Evolutionary conservation across 345 rosid species (phyloP).

Genomic region (Microcos paniculata): DNA sequence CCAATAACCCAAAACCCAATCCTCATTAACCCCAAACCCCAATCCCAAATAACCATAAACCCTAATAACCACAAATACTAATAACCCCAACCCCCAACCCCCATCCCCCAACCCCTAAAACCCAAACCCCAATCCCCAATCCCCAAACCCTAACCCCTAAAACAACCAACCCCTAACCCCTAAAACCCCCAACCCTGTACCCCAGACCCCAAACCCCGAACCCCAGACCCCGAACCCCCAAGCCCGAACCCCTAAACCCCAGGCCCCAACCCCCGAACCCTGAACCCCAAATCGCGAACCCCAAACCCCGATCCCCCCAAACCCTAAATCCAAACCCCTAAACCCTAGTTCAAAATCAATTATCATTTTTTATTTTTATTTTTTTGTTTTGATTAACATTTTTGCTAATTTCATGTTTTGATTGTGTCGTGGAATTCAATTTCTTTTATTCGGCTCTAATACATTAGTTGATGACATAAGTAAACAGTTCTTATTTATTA

Average conservation of each 20-base stretch:
- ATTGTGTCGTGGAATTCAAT: no score
- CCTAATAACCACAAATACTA: no score
- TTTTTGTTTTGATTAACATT: no score
- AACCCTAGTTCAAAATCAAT: no score
- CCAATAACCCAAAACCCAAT: not conserved
- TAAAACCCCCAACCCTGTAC: constrained; percentile 14
- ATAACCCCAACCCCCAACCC: constrained; percentile 25
- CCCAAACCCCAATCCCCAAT: constrained; percentile 26
- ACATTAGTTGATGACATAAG: no score
- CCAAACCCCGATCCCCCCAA: not conserved
- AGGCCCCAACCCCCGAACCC: constrained; percentile 14
- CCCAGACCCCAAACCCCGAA: constrained; percentile 12
- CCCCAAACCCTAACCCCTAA: constrained; percentile 27
- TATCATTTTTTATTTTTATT: no score
- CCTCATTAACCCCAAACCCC: constrained; percentile 15
- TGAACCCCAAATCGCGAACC: constrained; percentile 18
- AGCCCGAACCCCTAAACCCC: constrained; percentile 13
- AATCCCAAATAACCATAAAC: constrained; percentile 20
- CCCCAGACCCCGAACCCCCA: constrained; percentile 17
- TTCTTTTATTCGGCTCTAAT: no score
- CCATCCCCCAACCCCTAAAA: constrained; percentile 1
- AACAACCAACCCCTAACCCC: no score
- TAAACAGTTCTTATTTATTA: no score
- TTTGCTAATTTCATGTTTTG: no score
- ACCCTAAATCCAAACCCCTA: no score